A percentile compares a stretch with the other conserved stretches of the same genome.
phyloP scores from a whole-genome alignment of 495 filamentous ascomycete genomes.

The Delitschia confertaspora region DNA sequence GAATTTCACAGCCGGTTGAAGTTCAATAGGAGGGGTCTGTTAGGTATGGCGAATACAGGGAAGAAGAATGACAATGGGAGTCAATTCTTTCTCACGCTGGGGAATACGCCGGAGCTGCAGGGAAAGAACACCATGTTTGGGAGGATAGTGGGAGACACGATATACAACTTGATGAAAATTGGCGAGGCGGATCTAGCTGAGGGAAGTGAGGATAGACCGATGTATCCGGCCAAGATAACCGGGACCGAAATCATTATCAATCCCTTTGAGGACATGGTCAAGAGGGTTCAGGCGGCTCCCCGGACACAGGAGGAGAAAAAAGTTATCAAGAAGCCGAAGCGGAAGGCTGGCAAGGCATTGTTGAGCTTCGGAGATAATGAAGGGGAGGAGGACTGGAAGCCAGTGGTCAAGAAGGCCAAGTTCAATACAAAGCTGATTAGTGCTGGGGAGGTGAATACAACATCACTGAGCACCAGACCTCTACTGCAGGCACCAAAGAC shows the following conservation, averaged over 20 bases:
- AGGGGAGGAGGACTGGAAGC: slow-evolving; percentile 55
- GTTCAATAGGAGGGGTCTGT: slow-evolving; percentile 80
- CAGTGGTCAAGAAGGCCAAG: slow-evolving; percentile 73
- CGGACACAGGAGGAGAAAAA: slow-evolving; percentile 38
- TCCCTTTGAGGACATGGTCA: slow-evolving; percentile 79
- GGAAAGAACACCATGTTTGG: slow-evolving; percentile 71
- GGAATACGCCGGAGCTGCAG: slow-evolving; percentile 70
- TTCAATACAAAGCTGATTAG: slow-evolving; percentile 80
- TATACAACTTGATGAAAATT: slow-evolving; percentile 91
- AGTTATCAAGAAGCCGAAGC: slow-evolving; percentile 68
- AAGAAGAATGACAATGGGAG: slow-evolving; percentile 73
- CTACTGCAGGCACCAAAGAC: too few species aligned
- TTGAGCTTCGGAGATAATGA: slow-evolving; percentile 89
- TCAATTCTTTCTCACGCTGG: slow-evolving; percentile 94
- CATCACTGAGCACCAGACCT: too few species aligned
- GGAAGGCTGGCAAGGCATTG: slow-evolving; percentile 68
- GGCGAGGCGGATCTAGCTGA: slow-evolving; percentile 66
- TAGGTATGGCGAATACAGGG: slow-evolving; percentile 86
- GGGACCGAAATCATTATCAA: slow-evolving; percentile 79
- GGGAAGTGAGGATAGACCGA: slow-evolving; percentile 70
- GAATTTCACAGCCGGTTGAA: slow-evolving; percentile 88
- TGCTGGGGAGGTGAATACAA: slow-evolving; percentile 40
- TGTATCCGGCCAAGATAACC: slow-evolving; percentile 78
- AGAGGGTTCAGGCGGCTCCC: slow-evolving; percentile 45
- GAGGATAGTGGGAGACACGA: slow-evolving; percentile 82